These are phyloP conservation scores for Globisporangium sylvaticum DNA, from an alignment of 352 stramenopile genomes.

Conservation along the genomic window DNA sequence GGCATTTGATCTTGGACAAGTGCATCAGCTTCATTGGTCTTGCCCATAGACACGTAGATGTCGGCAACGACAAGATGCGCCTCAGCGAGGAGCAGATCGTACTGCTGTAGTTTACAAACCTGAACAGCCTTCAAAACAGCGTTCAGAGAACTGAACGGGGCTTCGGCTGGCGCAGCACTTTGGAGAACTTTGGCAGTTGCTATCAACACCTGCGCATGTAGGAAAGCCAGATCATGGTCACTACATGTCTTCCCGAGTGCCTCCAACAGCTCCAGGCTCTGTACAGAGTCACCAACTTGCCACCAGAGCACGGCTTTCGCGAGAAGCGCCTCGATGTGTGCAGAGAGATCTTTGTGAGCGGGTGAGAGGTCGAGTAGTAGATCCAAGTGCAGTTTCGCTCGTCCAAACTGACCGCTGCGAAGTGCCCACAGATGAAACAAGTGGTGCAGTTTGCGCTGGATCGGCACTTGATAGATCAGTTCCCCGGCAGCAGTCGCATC, in stretches of 20 bases:
- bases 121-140: constrained; percentile 36
- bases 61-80: constrained; percentile 61
- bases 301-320: constrained; percentile 28
- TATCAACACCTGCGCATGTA: constrained; percentile 54
- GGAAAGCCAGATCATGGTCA: constrained; percentile 35
- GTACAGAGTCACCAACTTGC: constrained; percentile 29
- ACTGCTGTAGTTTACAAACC: constrained; percentile 47
- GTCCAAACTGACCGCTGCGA: constrained; percentile 34
- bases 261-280: constrained; percentile 38
- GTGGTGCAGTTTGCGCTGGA: constrained; percentile 46
- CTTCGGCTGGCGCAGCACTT: constrained; percentile 30
- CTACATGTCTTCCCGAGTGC: constrained; percentile 37
- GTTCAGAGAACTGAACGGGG: constrained; percentile 49
- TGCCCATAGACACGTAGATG: constrained; percentile 58
- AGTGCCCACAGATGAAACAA: constrained; percentile 56
- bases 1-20: constrained; percentile 61
- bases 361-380: constrained; percentile 42
- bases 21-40: constrained; percentile 33
- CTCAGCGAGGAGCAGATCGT: constrained; percentile 54
- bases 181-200: constrained; percentile 33
- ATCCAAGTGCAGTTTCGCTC: constrained; percentile 41
- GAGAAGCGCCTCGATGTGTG: constrained; percentile 41
- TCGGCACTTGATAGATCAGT: constrained; percentile 30
- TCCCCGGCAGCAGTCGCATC: constrained; percentile 11
- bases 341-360: constrained; percentile 36